Evolutionary conservation across 306 rosid species (phyloP).

Genomic region (Malus sieversii): DNA sequence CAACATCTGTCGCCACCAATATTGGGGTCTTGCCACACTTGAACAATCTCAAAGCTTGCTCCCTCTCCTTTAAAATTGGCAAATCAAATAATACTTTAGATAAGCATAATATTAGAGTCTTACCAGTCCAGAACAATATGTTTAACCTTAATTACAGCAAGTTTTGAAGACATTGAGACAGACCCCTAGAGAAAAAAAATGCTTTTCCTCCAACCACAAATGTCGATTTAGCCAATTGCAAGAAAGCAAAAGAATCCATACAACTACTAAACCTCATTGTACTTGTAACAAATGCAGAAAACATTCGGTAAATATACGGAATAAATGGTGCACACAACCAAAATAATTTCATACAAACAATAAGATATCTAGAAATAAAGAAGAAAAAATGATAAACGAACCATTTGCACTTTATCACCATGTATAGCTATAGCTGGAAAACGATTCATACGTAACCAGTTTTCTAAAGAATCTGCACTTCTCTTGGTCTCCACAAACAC

Average conservation of each 20-base stretch:
- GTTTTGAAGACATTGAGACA: too few relatives aligned
- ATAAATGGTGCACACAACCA: background rate
- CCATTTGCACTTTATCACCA: conserved; percentile 37
- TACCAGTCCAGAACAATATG: background rate
- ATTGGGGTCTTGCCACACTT: conserved; percentile 27
- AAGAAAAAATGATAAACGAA: background rate
- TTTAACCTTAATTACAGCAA: background rate
- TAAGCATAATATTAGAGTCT: background rate
- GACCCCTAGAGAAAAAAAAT: too few relatives aligned
- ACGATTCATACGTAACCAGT: conserved; percentile 15
- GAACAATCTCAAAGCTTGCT: conserved; percentile 26
- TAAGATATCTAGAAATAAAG: background rate
- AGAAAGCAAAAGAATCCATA: background rate
- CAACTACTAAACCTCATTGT: background rate
- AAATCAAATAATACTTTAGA: background rate
- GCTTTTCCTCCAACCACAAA: background rate
- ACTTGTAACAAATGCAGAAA: background rate
- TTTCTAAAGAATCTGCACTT: conserved; percentile 29
- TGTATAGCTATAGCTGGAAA: conserved; percentile 31
- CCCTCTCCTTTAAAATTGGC: conserved; percentile 21
- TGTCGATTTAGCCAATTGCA: background rate
- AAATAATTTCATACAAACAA: background rate
- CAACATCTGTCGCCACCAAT: conserved; percentile 31
- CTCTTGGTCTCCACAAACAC: conserved; percentile 38
- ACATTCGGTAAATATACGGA: background rate